Conservation (phyloP, 805 yeast species). For the Cyberlindnera veronae region DNA sequence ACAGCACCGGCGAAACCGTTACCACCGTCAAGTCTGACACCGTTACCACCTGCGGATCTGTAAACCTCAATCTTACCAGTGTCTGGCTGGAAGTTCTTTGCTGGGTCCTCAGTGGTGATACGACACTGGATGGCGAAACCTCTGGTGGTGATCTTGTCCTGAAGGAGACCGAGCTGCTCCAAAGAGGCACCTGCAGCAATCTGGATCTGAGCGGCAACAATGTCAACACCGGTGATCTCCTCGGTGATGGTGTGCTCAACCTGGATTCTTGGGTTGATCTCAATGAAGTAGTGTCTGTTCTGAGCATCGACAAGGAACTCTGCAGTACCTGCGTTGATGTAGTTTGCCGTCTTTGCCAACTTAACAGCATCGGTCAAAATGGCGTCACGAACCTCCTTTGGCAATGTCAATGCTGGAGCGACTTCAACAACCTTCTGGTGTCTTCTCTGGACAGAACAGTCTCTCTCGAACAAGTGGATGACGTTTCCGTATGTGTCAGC, state of each 20-base stretch:
- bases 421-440: slow-evolving; percentile 98
- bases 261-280: slow-evolving; percentile 97
- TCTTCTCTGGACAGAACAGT: slow-evolving; percentile 99
- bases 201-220: slow-evolving; percentile 98
- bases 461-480: slow-evolving; percentile 93
- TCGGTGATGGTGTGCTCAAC: slow-evolving; percentile 99
- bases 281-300: slow-evolving; percentile 95
- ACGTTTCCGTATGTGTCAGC: slow-evolving; percentile 95
- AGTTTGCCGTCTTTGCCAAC: slow-evolving; percentile 82
- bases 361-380: slow-evolving; percentile 93
- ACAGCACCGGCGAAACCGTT: slow-evolving; percentile 97
- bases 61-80: slow-evolving; percentile 98
- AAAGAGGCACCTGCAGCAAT: slow-evolving; percentile 97
- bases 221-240: slow-evolving; percentile 96
- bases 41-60: slow-evolving; percentile 98
- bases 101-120: slow-evolving; percentile 97
- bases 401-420: slow-evolving; percentile 94
- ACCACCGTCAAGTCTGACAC: slow-evolving; percentile 98
- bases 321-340: slow-evolving; percentile 97
- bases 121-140: slow-evolving; percentile 99
- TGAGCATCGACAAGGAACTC: slow-evolving; percentile 92
- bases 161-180: slow-evolving; percentile 86
- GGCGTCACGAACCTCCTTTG: slow-evolving; percentile 80
- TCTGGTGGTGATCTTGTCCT: slow-evolving; percentile 91
- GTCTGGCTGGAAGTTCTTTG: slow-evolving; percentile 96